Evolutionary conservation across 768 basidiomycete species (phyloP).

Genomic region (Sarcodon aspratus): DNA sequence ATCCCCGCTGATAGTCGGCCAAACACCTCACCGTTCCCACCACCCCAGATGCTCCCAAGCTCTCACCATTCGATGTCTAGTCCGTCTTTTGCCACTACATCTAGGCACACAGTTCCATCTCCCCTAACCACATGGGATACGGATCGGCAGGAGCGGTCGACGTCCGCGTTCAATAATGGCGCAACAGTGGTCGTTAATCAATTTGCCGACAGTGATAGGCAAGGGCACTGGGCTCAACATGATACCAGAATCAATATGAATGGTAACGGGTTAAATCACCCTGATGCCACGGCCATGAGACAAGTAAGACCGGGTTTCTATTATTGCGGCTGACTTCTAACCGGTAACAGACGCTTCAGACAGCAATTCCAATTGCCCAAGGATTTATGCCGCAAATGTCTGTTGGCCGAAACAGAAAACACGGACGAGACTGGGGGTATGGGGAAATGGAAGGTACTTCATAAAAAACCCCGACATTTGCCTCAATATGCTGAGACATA

Average conservation of each 20-base stretch:
- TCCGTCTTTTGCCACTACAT: not conserved
- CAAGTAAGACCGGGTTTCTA: not conserved
- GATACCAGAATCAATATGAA: not conserved
- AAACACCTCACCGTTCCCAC: not conserved
- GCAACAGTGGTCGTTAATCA: not conserved
- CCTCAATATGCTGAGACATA: too few species aligned
- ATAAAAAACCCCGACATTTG: not conserved
- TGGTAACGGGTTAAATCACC: not conserved
- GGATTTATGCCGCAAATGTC: not conserved
- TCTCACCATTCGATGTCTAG: not conserved
- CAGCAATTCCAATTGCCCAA: not conserved
- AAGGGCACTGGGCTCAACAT: not conserved
- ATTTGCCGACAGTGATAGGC: not conserved
- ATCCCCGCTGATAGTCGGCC: not conserved
- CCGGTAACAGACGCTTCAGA: not conserved
- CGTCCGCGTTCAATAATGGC: not conserved
- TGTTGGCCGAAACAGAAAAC: slow-evolving; percentile 6
- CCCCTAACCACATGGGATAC: not conserved
- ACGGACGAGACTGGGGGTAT: slow-evolving; percentile 14
- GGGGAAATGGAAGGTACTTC: slow-evolving; percentile 33
- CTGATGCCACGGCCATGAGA: not conserved
- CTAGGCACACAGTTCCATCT: not conserved
- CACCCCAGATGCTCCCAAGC: not conserved
- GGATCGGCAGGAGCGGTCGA: not conserved
- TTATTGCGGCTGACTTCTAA: too few species aligned